Evolutionary conservation across 371 early-diverging fungal genomes (phyloP).

Genomic region (Zopfochytrium polystomum): DNA sequence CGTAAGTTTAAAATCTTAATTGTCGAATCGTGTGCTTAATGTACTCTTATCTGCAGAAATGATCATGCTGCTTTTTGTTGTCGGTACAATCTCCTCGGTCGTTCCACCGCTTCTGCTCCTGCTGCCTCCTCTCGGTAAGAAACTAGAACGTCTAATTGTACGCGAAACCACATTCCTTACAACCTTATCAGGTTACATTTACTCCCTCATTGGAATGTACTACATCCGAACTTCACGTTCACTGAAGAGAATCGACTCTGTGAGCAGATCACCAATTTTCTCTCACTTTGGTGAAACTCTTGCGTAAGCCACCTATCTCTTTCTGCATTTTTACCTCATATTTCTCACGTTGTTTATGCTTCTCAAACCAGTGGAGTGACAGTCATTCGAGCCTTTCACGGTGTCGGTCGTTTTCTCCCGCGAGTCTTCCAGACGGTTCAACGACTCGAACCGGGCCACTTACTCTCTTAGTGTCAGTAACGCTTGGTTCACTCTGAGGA

Average conservation of each 20-base stretch:
- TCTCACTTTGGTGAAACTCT: slow-evolving; percentile 73
- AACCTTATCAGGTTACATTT: too few relatives aligned
- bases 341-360: background rate
- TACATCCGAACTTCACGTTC: slow-evolving; percentile 69
- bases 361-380: slow-evolving; percentile 41
- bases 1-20: slow-evolving; percentile 33
- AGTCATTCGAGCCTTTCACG: slow-evolving; percentile 68
- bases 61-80: slow-evolving; percentile 8
- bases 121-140: slow-evolving; percentile 18
- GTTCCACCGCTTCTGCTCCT: slow-evolving; percentile 16
- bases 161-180: slow-evolving; percentile 20
- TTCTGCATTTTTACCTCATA: background rate
- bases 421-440: slow-evolving; percentile 33
- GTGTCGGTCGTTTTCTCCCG: slow-evolving; percentile 32
- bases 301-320: slow-evolving; percentile 2
- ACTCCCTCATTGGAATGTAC: slow-evolving; percentile 12
- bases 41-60: slow-evolving; percentile 1
- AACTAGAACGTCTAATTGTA: too few relatives aligned
- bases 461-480: slow-evolving; percentile 74
- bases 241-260: slow-evolving; percentile 70
- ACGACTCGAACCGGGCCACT: slow-evolving; percentile 67
- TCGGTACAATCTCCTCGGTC: slow-evolving; percentile 13
- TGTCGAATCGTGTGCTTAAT: slow-evolving; percentile 12
- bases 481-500: slow-evolving; percentile 78
- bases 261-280: slow-evolving; percentile 73